These are phyloP conservation scores for Tetrapisispora nanseiensis DNA, from an alignment of 805 yeast genomes.

Conservation along the genomic window DNA sequence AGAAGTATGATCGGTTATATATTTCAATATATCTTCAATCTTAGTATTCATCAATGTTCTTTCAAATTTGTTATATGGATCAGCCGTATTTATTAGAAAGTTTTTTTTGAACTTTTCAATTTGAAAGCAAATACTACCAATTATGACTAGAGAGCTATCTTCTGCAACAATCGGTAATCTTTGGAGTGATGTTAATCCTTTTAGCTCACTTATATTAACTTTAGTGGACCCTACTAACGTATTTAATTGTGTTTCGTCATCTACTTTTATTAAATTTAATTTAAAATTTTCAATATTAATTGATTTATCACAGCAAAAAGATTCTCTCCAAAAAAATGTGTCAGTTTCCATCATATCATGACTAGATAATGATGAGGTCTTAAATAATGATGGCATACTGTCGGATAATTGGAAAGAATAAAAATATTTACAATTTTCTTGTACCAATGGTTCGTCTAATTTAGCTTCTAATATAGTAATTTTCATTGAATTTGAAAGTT, in stretches of 20 bases:
- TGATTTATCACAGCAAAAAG: not conserved
- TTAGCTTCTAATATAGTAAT: not conserved
- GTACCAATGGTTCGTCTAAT: not conserved
- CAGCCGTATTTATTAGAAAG: conserved; percentile 35
- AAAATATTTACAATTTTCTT: not conserved
- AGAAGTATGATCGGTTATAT: conserved; percentile 6
- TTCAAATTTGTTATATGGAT: conserved; percentile 53
- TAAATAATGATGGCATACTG: not conserved
- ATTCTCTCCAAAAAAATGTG: not conserved
- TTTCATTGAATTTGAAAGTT: not conserved
- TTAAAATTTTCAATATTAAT: not conserved
- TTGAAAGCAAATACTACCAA: conserved; percentile 1
- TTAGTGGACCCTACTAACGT: not conserved
- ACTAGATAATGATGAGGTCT: not conserved
- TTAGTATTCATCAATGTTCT: conserved; percentile 36
- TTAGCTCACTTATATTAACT: not conserved
- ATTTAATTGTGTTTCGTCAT: not conserved
- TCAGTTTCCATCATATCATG: not conserved
- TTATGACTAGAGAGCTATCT: not conserved
- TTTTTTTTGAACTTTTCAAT: not conserved
- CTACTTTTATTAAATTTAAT: not conserved
- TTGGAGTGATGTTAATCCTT: not conserved
- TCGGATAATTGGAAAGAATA: not conserved
- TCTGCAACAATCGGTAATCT: not conserved
- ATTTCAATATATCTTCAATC: not conserved